phyloP scores from a whole-genome alignment of 495 filamentous ascomycete genomes.

The Hypoxylon fragiforme region DNA sequence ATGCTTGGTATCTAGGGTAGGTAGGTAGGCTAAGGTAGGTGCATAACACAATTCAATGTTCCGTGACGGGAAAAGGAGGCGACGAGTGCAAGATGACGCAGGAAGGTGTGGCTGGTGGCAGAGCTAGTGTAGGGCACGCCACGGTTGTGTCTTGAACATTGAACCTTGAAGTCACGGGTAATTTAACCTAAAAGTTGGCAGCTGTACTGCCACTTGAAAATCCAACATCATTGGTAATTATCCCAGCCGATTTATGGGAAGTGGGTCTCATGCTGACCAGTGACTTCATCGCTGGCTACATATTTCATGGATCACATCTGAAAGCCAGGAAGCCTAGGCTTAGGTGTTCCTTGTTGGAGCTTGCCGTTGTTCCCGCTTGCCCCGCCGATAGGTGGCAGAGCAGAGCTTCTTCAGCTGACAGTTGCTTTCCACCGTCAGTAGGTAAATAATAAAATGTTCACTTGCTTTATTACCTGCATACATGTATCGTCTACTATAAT shows the following conservation, averaged over 20 bases:
- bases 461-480: too few species aligned
- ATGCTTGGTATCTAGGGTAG: too few species aligned
- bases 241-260: conserved; percentile 6
- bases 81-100: conserved; percentile 25
- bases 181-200: too few species aligned
- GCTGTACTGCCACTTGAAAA: too few species aligned
- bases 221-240: neutral
- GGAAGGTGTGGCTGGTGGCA: conserved; percentile 10
- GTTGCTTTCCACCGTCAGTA: conserved; percentile 12
- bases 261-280: neutral
- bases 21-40: too few species aligned
- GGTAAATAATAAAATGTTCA: neutral
- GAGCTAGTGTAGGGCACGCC: neutral
- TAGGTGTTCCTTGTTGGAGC: neutral
- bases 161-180: too few species aligned
- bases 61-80: conserved; percentile 30
- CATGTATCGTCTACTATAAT: too few species aligned
- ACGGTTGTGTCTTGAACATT: too few species aligned
- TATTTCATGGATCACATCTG: too few species aligned
- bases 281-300: conserved; percentile 26
- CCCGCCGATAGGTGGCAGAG: conserved; percentile 32
- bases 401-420: conserved; percentile 31
- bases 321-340: neutral
- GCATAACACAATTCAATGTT: conserved; percentile 2
- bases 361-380: conserved; percentile 26